Conservation (phyloP, 1,284 basidiomycete genomes). For the Ganoderma multipileum region DNA sequence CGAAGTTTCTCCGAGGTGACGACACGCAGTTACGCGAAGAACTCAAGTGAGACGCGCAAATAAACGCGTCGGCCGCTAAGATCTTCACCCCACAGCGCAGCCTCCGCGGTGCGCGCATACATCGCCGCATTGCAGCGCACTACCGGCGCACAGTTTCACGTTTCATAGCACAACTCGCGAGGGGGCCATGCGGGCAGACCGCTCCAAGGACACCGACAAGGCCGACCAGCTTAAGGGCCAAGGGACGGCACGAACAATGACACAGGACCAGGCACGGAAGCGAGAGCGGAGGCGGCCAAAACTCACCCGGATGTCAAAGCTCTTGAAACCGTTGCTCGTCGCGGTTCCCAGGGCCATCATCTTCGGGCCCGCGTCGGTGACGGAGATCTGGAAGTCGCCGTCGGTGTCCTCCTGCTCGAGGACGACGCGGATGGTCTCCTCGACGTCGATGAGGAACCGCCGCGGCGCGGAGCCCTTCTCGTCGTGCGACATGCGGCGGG, state of each 20-base stretch:
- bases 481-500: constrained; percentile 86
- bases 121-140: neutral
- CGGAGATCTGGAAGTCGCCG: constrained; percentile 95
- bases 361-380: constrained; percentile 97
- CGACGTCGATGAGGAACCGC: constrained; percentile 97
- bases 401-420: constrained; percentile 99
- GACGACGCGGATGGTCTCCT: constrained; percentile 96
- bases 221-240: neutral
- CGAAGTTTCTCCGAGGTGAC: neutral
- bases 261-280: neutral
- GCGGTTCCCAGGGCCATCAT: constrained; percentile 95
- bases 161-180: neutral
- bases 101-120: neutral
- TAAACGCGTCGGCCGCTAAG: constrained; percentile 16
- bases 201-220: neutral
- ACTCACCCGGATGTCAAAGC: constrained; percentile 91
- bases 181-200: neutral
- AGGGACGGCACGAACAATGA: neutral
- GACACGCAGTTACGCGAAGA: constrained; percentile 20
- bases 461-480: constrained; percentile 78
- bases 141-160: neutral
- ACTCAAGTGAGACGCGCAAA: neutral
- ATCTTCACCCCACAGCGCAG: constrained; percentile 23
- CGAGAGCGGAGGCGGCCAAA: neutral
- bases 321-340: constrained; percentile 97